These are phyloP conservation scores for Tetracladium setigerum DNA, from an alignment of 495 filamentous ascomycete species.

Conservation along the genomic window DNA sequence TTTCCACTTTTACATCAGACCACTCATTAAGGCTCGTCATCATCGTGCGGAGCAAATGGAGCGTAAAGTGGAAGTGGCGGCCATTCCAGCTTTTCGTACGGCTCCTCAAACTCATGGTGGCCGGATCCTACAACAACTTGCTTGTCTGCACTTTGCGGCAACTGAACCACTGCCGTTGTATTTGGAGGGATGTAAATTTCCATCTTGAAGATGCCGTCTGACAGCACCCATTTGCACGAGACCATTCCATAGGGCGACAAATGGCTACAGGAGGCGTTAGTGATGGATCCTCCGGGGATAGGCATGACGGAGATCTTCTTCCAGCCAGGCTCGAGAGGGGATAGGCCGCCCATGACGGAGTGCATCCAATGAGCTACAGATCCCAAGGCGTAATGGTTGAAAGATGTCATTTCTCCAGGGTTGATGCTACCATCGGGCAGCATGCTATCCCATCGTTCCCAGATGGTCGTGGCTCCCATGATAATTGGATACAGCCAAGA, in stretches of 20 bases:
- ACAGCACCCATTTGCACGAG: slow-evolving; percentile 8
- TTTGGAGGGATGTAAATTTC: slow-evolving; percentile 15
- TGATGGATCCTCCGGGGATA: slow-evolving; percentile 15
- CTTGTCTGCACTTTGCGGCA: slow-evolving; percentile 8
- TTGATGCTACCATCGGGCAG: slow-evolving; percentile 42
- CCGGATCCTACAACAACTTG: background rate
- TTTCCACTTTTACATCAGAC: too few relatives aligned
- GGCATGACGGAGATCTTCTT: slow-evolving; percentile 10
- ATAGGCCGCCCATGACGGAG: slow-evolving; percentile 6
- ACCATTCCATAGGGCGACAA: slow-evolving; percentile 14
- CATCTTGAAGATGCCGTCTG: slow-evolving; percentile 12
- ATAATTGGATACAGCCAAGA: slow-evolving; percentile 48
- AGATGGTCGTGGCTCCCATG: slow-evolving; percentile 42
- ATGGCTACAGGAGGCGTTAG: slow-evolving; percentile 8
- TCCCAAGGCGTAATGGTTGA: too few relatives aligned
- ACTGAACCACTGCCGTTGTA: slow-evolving; percentile 5
- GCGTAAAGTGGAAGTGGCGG: too few relatives aligned
- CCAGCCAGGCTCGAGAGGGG: slow-evolving; percentile 9
- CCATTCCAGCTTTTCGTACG: slow-evolving; percentile 4
- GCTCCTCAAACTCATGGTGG: background rate
- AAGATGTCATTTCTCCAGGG: slow-evolving; percentile 43
- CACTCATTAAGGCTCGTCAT: too few relatives aligned
- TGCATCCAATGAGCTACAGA: slow-evolving; percentile 9
- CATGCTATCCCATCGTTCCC: slow-evolving; percentile 52
- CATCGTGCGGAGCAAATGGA: too few relatives aligned